Evolutionary conservation across 2,329 filamentous ascomycete species (phyloP), one percentile per base, ranked within the genome.

Genomic region (Triangularia verruculosa): DNA sequence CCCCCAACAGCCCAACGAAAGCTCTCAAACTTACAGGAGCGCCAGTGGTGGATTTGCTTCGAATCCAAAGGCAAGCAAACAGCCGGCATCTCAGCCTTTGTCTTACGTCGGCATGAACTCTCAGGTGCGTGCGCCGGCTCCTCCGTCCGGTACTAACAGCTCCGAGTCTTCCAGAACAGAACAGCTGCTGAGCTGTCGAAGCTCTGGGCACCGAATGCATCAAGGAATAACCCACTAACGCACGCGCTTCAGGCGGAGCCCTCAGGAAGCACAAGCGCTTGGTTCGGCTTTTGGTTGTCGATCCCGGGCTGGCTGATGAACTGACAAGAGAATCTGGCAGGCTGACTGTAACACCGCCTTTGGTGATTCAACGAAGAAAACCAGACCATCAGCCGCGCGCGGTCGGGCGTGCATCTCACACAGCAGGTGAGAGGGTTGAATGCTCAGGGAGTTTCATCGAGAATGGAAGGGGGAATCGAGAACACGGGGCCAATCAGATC

Each of bases 401-500:
- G 39, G 39, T 47, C 17, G 39, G 39, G n/a, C 39, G 39, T 9
- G 39, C n/a, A 17, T 47, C 39, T 47, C 39, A 47, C 39, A 47
- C 39, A 47, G 39, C 34, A 39, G 34, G 13, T 39, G 34, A 9
- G 7, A 20, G 20, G 39, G 39, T 47, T 47, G n/a, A 47, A 47
- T 47, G 7, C 39, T 47, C 39, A 47, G 39, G 39, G n/a, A 47
- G 39, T 47, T 47, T 47, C 39, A 47, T 47, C 39, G 17, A 47
- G 39, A 47, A 47, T 47, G 39, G 39, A 43, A 43, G 34, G 39
- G 39, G 39, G 39, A 47, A 9, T 47, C 12, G 39, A 32, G 59
- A 66, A 64, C 39, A 47, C 27, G 24, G 32, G 20, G 8, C 69
- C 69, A 69, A 70, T 68, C 59, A 61, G 4, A 7, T 58, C n/a